Evolutionary conservation across 805 yeast species (phyloP).

Genomic region (Martiniozyma abietophila): DNA sequence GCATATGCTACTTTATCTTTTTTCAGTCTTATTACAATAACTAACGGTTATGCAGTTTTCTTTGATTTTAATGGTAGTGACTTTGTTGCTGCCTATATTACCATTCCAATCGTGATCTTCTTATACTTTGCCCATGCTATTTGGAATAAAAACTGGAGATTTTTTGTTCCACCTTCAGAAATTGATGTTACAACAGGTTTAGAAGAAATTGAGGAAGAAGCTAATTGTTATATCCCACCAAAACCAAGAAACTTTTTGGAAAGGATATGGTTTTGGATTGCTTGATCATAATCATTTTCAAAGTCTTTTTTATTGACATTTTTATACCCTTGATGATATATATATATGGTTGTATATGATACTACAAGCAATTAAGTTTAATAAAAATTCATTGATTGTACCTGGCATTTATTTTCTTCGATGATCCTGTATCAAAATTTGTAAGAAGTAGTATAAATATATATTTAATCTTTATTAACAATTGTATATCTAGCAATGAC

Average conservation of each 20-base stretch:
- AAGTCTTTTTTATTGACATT: neutral
- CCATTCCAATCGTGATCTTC: constrained; percentile 44
- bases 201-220: constrained; percentile 48
- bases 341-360: too few relatives aligned
- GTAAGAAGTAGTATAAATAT: too few relatives aligned
- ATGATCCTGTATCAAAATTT: too few relatives aligned
- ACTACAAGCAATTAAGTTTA: too few relatives aligned
- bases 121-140: constrained; percentile 51
- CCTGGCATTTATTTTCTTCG: too few relatives aligned
- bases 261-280: constrained; percentile 42
- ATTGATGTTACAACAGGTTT: constrained; percentile 58
- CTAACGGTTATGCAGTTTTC: constrained; percentile 55
- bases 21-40: constrained; percentile 40
- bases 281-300: constrained; percentile 8
- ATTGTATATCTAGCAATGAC: too few relatives aligned
- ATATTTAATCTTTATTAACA: too few relatives aligned
- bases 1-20: constrained; percentile 38
- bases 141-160: constrained; percentile 34
- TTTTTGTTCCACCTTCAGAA: constrained; percentile 45
- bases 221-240: constrained; percentile 25
- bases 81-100: constrained; percentile 60
- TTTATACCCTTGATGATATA: neutral
- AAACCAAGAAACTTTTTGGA: constrained; percentile 33
- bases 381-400: too few relatives aligned
- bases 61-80: constrained; percentile 38